A percentile compares a stretch with the other conserved stretches of the same genome.
These are phyloP conservation scores for Crithidia sp. DNA, from an alignment of 208 protist species.

Conservation along the genomic window DNA sequence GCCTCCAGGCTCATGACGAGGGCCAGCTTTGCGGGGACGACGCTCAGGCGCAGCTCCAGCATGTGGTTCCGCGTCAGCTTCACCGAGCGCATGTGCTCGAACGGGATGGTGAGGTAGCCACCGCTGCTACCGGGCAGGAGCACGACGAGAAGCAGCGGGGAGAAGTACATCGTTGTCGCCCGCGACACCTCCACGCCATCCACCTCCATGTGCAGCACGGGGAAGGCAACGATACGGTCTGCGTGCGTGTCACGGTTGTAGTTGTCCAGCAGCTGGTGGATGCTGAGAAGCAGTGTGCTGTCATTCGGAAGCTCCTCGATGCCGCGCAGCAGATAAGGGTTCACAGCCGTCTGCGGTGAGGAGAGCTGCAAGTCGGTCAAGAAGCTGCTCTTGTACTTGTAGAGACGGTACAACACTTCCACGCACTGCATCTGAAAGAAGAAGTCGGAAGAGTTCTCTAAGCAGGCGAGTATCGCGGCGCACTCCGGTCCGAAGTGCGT, in stretches of 20 bases:
- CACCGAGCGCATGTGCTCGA: constrained; percentile 84
- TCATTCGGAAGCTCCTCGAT: constrained; percentile 80
- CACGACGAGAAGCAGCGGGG: constrained; percentile 67
- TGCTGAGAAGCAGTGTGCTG: constrained; percentile 63
- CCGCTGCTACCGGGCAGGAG: constrained; percentile 61
- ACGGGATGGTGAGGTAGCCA: constrained; percentile 85
- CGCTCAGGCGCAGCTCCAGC: constrained; percentile 71
- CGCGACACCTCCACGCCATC: constrained; percentile 59
- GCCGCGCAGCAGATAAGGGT: constrained; percentile 57
- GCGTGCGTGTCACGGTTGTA: constrained; percentile 65
- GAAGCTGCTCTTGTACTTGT: constrained; percentile 58
- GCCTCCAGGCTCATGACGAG: constrained; percentile 51
- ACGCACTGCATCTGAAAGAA: constrained; percentile 92
- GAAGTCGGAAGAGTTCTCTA: constrained; percentile 70
- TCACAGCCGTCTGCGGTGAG: constrained; percentile 24
- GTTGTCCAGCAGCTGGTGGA: constrained; percentile 67
- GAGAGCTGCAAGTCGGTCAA: constrained; percentile 35
- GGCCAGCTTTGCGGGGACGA: constrained; percentile 65
- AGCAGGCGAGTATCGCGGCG: constrained; percentile 44
- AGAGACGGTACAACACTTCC: constrained; percentile 82
- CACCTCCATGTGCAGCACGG: constrained; percentile 63
- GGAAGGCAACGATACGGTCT: constrained; percentile 47
- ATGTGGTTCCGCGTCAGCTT: constrained; percentile 78
- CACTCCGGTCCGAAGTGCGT: constrained; percentile 63
- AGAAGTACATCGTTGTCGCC: constrained; percentile 85